Evolutionary conservation across 2,329 filamentous ascomycete genomes (phyloP), one percentile per base, ranked within the genome.

Genomic region (Cordyceps cateniannulata): DNA sequence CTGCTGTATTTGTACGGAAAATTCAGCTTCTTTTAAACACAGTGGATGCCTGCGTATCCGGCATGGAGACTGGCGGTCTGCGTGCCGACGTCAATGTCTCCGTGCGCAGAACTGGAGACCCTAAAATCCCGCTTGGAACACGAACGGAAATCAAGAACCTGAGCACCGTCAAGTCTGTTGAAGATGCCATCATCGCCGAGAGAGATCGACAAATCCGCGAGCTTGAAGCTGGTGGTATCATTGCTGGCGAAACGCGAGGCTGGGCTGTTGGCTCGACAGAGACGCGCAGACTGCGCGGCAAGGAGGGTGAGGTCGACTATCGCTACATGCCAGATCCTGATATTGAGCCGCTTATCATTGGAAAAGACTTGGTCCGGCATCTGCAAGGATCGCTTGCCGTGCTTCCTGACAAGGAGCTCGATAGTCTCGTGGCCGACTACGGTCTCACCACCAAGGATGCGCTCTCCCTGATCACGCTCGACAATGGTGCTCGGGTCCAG

Each of bases 311-410:
- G 70, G 92, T 98, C 6, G 95, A 99, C 73, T 99, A 99, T 73
- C 83, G 95, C 47, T 99, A 99, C 71, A 98, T 99, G 93, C 93
- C 95, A 0, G 95, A 99, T 71, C 91, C 95, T 5, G 95, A 99
- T 70, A 80, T 99, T 16, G 82, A 85, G 0, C 91, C 95, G 1
- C 79, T 99, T 1, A 71, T 92, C 2, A 88, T 99, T 63, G 86
- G 86, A 8, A 70, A 80, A 2, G 86, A 90, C 61, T 79, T 98
- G 0, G 77, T 97, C 5, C 69, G 79, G 5, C 79, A 87, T 64
- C 78, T 98, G 16, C 76, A 74, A 22, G 66, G 73, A 0, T 88
- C 81, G 0, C 75, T 96, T 62, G 90, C 91, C 5, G 79, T 84
- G 24, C 77, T 89, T 10, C 91, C 93, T 0, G 92, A 96, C 65